Percentiles rank a stretch among this genome's conserved stretches.
Evolutionary conservation across 345 rosid genomes (phyloP).

Genomic region (Melastoma malabathricum): DNA sequence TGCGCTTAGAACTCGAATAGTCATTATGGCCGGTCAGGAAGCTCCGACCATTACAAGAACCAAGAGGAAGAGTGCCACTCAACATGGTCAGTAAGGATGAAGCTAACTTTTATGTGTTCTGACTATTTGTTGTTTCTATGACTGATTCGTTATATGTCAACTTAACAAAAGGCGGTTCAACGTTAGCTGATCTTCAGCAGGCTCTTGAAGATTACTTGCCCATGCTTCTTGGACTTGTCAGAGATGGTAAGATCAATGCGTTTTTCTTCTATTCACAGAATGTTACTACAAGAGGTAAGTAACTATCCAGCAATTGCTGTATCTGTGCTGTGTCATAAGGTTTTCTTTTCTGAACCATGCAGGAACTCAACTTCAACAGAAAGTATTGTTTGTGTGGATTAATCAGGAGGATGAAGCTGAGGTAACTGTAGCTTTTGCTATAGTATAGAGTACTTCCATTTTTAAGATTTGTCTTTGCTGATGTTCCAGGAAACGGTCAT

Average conservation of each 20-base stretch:
- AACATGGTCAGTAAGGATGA: constrained; percentile 54
- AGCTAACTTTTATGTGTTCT: neutral
- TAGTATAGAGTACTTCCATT: neutral
- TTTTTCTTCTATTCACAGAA: neutral
- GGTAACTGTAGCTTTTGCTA: constrained; percentile 23
- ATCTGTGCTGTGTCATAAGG: neutral
- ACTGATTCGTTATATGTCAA: constrained; percentile 11
- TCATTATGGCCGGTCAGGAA: constrained; percentile 98
- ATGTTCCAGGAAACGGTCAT: constrained; percentile 73
- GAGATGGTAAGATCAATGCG: constrained; percentile 44
- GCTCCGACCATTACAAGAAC: constrained; percentile 88
- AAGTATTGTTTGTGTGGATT: constrained; percentile 76
- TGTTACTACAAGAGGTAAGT: constrained; percentile 6
- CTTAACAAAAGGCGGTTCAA: constrained; percentile 62
- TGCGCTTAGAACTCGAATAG: constrained; percentile 84
- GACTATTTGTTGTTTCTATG: constrained; percentile 3
- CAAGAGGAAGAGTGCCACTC: constrained; percentile 82
- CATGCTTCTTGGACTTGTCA: constrained; percentile 73
- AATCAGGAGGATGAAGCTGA: constrained; percentile 94
- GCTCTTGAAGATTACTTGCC: constrained; percentile 98
- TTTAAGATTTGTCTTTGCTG: neutral
- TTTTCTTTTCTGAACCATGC: constrained; percentile 10
- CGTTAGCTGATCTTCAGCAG: constrained; percentile 87
- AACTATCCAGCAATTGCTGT: too few species aligned
- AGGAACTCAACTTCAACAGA: constrained; percentile 68